These are phyloP conservation scores for Hyphodiscus hymeniophilus DNA, from an alignment of 495 filamentous ascomycete species.

Conservation along the genomic window DNA sequence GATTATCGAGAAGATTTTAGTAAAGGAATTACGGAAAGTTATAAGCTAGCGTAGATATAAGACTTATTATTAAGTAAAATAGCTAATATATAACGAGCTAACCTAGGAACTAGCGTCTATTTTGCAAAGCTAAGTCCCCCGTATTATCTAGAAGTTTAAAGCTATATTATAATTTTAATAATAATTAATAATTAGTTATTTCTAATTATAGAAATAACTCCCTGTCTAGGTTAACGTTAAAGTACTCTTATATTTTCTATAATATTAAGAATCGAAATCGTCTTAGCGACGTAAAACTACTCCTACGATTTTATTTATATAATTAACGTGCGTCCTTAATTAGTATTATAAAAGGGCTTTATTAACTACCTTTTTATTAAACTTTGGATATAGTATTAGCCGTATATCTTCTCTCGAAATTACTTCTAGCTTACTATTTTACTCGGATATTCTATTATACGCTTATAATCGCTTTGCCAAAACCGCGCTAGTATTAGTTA, in stretches of 20 bases:
- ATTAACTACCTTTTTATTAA: too few species aligned
- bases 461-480: too few species aligned
- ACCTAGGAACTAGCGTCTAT: not conserved
- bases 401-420: too few species aligned
- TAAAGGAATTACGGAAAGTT: not conserved
- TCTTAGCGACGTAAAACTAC: too few species aligned
- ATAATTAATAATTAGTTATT: not conserved
- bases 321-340: too few species aligned
- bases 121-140: not conserved
- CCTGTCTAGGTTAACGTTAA: not conserved
- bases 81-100: not conserved
- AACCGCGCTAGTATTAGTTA: too few species aligned
- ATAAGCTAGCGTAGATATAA: not conserved
- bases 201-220: not conserved
- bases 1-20: not conserved
- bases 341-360: too few species aligned
- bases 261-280: too few species aligned
- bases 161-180: not conserved
- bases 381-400: too few species aligned
- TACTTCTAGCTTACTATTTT: too few species aligned
- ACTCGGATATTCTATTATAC: too few species aligned
- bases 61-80: not conserved
- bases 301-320: too few species aligned
- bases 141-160: not conserved
- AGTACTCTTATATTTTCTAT: not conserved